phyloP scores from a whole-genome alignment of 148 eudicot species.

The Rheum nobile region DNA sequence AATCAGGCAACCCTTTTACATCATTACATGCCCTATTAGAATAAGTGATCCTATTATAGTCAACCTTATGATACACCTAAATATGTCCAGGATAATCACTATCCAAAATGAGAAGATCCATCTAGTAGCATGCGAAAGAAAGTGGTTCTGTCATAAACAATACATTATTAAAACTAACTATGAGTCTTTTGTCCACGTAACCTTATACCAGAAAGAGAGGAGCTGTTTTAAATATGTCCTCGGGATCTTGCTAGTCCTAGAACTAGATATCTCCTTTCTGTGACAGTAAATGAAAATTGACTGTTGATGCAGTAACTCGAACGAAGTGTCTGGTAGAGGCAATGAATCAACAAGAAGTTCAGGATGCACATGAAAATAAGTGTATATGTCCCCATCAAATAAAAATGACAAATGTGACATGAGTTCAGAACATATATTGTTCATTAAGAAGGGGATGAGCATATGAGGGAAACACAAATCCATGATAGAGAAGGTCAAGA shows the following conservation, averaged over 20 bases:
- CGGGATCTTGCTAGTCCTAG: neutral
- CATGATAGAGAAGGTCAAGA: too few relatives aligned
- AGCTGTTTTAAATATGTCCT: neutral
- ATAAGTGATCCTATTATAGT: neutral
- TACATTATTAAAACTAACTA: neutral
- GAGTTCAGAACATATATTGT: neutral
- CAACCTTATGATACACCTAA: neutral
- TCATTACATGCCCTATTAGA: neutral
- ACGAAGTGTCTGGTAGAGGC: neutral
- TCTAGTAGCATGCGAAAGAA: neutral
- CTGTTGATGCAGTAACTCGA: neutral
- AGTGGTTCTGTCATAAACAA: neutral
- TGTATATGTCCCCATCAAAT: neutral
- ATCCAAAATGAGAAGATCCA: neutral
- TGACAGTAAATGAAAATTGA: neutral
- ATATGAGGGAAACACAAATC: too few relatives aligned
- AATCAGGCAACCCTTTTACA: constrained; percentile 1
- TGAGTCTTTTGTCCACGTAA: neutral
- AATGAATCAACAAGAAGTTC: neutral
- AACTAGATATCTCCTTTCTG: neutral
- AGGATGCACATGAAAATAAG: neutral
- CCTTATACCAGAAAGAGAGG: neutral
- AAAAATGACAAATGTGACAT: neutral
- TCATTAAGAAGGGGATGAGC: too few relatives aligned
- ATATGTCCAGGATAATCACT: neutral